Conservation (phyloP, 345 rosid genomes). For the Reutealis trisperma region DNA sequence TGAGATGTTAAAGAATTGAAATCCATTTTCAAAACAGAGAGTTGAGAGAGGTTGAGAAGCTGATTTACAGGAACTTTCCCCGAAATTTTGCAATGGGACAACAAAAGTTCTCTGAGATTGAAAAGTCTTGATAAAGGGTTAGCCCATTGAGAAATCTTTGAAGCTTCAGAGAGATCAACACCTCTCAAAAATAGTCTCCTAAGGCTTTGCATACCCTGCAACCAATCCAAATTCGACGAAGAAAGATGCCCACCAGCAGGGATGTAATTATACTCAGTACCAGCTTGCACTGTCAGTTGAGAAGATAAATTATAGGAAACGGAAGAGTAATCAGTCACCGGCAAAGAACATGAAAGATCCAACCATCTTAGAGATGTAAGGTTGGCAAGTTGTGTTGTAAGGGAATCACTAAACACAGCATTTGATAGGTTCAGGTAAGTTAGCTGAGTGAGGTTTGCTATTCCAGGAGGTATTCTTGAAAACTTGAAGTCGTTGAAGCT, state of each 20-base stretch:
- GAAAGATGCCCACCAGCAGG: background rate
- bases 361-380: conserved; percentile 20
- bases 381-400: conserved; percentile 31
- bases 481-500: conserved; percentile 38
- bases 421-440: conserved; percentile 33
- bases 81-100: conserved; percentile 25
- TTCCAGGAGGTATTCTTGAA: conserved; percentile 28
- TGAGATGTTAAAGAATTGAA: conserved; percentile 19
- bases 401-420: conserved; percentile 23
- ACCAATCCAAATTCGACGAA: conserved; percentile 21
- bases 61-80: conserved; percentile 10
- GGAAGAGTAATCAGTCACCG: background rate
- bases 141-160: conserved; percentile 20
- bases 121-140: conserved; percentile 19
- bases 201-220: conserved; percentile 14
- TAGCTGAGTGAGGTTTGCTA: conserved; percentile 25
- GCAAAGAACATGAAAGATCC: conserved; percentile 27
- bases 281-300: background rate
- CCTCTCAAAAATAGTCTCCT: conserved; percentile 11
- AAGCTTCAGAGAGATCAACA: conserved; percentile 26
- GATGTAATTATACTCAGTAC: background rate
- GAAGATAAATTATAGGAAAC: conserved; percentile 18
- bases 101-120: conserved; percentile 14
- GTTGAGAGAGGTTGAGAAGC: conserved; percentile 24
- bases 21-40: conserved; percentile 15